These are phyloP conservation scores for Pholiota conissans DNA, from an alignment of 768 basidiomycete genomes.

Conservation along the genomic window DNA sequence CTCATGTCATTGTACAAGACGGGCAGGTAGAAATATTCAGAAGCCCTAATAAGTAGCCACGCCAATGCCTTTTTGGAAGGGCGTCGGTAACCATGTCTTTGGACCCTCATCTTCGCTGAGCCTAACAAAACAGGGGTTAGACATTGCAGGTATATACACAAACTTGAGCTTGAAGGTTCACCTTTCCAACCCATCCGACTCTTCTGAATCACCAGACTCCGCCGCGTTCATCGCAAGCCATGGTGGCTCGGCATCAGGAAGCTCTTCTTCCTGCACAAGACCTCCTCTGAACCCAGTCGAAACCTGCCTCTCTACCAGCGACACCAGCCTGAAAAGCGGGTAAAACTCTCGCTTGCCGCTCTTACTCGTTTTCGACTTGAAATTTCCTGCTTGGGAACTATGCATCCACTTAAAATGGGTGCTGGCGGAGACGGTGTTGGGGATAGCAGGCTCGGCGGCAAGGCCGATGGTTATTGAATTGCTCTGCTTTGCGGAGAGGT, in stretches of 20 bases:
- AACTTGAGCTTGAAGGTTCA: too few species aligned
- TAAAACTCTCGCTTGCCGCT: slow-evolving; percentile 18
- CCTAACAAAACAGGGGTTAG: too few species aligned
- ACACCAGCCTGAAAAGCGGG: slow-evolving; percentile 30
- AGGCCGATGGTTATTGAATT: slow-evolving; percentile 26
- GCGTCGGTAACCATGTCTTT: too few species aligned
- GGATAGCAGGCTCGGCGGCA: slow-evolving; percentile 8
- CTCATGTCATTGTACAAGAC: too few species aligned
- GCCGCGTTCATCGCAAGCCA: neutral
- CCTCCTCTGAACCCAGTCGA: slow-evolving; percentile 21
- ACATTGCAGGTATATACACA: too few species aligned
- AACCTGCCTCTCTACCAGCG: slow-evolving; percentile 19
- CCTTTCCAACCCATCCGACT: too few species aligned
- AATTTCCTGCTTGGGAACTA: neutral
- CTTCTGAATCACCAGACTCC: neutral
- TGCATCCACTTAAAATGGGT: neutral
- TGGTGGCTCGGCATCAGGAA: neutral
- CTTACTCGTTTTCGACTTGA: neutral
- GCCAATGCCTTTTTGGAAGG: too few species aligned
- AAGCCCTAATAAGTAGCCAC: too few species aligned
- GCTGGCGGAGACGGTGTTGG: neutral
- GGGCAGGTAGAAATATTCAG: too few species aligned
- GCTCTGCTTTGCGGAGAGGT: slow-evolving; percentile 17
- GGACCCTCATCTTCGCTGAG: too few species aligned
- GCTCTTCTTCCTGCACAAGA: neutral